Conservation (phyloP, 306 rosid genomes). For the Trifolium subterraneum region DNA sequence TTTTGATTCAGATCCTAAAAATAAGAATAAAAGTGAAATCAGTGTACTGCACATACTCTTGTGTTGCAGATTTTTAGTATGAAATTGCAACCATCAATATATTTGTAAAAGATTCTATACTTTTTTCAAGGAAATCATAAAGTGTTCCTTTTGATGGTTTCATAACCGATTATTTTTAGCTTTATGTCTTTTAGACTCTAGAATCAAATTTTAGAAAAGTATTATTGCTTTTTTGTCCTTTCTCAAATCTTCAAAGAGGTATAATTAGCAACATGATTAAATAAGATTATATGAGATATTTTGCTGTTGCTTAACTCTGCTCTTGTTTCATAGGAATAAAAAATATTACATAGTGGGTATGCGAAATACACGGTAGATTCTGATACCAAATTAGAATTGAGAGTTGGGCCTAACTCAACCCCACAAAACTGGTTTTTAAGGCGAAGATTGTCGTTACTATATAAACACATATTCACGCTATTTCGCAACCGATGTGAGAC, state of each 20-base stretch:
- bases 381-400: too few species aligned
- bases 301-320: too few species aligned
- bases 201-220: conserved; percentile 42
- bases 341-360: too few species aligned
- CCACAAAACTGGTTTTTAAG: too few species aligned
- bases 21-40: background rate
- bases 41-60: background rate
- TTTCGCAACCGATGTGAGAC: too few species aligned
- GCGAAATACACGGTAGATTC: too few species aligned
- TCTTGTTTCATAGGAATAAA: background rate
- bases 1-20: conserved; percentile 28
- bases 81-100: conserved; percentile 53
- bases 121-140: conserved; percentile 42
- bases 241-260: conserved; percentile 19
- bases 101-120: conserved; percentile 34
- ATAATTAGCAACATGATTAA: background rate
- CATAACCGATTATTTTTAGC: conserved; percentile 35
- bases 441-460: too few species aligned
- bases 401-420: too few species aligned
- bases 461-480: too few species aligned
- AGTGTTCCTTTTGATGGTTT: conserved; percentile 48
- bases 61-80: conserved; percentile 32
- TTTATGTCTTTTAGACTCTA: conserved; percentile 23
- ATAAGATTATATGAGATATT: background rate
- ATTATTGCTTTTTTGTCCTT: conserved; percentile 15